Evolutionary conservation across 1,139 yeast genomes (phyloP), one percentile per base, ranked within the genome.

Genomic region (Geotrichum fermentans): DNA sequence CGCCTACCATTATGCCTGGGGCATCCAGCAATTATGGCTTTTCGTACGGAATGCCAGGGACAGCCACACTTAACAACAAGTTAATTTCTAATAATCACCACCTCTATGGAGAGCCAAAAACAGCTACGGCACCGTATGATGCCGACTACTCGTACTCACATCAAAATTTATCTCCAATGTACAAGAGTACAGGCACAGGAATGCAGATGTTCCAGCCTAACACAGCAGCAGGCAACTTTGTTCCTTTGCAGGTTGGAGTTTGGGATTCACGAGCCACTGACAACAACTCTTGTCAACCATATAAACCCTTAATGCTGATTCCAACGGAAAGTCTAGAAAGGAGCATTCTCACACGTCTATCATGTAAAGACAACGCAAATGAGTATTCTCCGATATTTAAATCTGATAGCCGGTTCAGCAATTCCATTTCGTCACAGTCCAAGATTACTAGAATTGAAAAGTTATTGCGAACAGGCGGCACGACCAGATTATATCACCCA

Each of bases 381-480:
- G 49, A 45, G 16, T 40, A 34, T 24, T 33, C 40, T 5, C 49
- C 49, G 8, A 40, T 45, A 34, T 33, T 34, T 16, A 40, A 40
- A 18, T 24, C 45, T 10, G 49, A 45, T 30, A 28, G 22, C 16
- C 16, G 36, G 17, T 40, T 39, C 30, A 39, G 28, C 24, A 32
- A 26, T 33, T 24, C 49, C 6, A 14, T 34, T 1, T 17, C 35
- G 11, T 32, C 34, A 6, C 40, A 24, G 14, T 10, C 30, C 4
- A 32, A 34, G 13, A 21, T 18, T 1, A 45, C 32, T 11, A 18
- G 45, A 4, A 35, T 45, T 34, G 45, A 40, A 40, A 34, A 45
- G 6, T 28, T 45, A 30, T 30, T 45, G 29, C 28, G 40, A 33
- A 40, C 49, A 11, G 49, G 49, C n/a, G 44, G 45, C 8, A 40